Percentiles rank a stretch among this genome's conserved stretches.
Conservation (phyloP, 257 asterid species). For the Handroanthus guayacan region DNA sequence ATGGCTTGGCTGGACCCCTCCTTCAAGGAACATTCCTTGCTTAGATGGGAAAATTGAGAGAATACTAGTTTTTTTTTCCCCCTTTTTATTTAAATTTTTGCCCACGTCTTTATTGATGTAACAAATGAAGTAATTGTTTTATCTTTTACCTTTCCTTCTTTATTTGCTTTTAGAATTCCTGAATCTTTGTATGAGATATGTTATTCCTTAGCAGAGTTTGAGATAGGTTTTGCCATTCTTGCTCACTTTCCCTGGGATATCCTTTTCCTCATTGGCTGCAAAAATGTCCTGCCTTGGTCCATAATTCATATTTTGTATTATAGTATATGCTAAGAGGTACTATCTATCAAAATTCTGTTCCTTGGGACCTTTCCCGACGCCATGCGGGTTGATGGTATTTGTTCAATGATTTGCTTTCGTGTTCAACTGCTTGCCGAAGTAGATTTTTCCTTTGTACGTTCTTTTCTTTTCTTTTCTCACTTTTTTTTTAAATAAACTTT, state of each 20-base stretch:
- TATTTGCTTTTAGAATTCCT: background rate
- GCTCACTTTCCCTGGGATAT: background rate
- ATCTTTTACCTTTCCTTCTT: background rate
- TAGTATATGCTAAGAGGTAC: background rate
- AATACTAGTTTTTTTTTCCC: conserved; percentile 1
- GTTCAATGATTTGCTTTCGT: background rate
- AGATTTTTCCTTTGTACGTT: background rate
- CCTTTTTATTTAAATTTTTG: conserved; percentile 19
- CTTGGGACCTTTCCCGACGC: background rate
- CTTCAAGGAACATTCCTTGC: conserved; percentile 20
- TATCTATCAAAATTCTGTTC: no score
- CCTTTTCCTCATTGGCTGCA: background rate
- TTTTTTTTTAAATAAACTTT: no score
- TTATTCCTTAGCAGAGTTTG: background rate
- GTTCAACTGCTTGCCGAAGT: background rate
- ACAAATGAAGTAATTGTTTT: background rate
- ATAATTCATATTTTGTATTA: no score
- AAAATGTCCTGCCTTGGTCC: no score
- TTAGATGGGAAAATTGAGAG: conserved; percentile 31
- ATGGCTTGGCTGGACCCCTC: background rate
- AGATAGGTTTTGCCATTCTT: background rate
- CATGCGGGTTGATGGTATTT: background rate
- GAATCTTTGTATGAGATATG: background rate
- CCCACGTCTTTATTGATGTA: conserved; percentile 6
- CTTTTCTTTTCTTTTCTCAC: no score